Conservation (phyloP, 345 rosid species). For the Aquilaria yunnanensis region DNA sequence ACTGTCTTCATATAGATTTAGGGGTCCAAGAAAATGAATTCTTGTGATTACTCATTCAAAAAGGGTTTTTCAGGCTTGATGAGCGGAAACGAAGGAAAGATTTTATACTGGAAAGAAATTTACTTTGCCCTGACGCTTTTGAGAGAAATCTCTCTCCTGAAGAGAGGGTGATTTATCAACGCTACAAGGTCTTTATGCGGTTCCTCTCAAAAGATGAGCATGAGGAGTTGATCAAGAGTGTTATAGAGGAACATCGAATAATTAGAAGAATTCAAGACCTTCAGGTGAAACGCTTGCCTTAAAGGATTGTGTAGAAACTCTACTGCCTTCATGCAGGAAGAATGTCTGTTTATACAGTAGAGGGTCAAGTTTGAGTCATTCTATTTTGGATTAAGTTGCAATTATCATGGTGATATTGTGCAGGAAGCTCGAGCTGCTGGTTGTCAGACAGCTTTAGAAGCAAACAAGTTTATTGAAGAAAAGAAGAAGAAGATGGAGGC, state of each 20-base stretch:
- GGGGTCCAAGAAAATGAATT: too few relatives aligned
- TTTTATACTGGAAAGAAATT: slow-evolving; percentile 78
- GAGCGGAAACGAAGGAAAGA: slow-evolving; percentile 96
- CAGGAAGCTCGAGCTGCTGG: slow-evolving; percentile 93
- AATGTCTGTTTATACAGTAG: too few relatives aligned
- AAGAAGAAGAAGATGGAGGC: slow-evolving; percentile 74
- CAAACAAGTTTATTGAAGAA: slow-evolving; percentile 52
- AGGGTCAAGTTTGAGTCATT: too few relatives aligned
- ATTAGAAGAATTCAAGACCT: slow-evolving; percentile 75
- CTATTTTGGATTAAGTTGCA: slow-evolving; percentile 4
- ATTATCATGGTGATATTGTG: slow-evolving; percentile 11
- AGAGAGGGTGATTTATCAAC: slow-evolving; percentile 62
- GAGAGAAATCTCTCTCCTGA: slow-evolving; percentile 66
- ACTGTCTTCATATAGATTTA: too few relatives aligned
- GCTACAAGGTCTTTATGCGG: slow-evolving; percentile 70
- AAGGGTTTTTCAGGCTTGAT: slow-evolving; percentile 56
- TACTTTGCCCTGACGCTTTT: slow-evolving; percentile 62
- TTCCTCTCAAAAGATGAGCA: slow-evolving; percentile 91
- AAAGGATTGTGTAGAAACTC: slow-evolving; percentile 39
- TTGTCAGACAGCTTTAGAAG: slow-evolving; percentile 55
- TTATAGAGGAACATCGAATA: slow-evolving; percentile 65
- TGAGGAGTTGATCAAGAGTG: slow-evolving; percentile 53
- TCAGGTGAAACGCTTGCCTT: slow-evolving; percentile 50
- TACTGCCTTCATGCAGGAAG: too few relatives aligned
- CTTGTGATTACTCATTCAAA: too few relatives aligned